A percentile compares a stretch with the other conserved stretches of the same genome.
Evolutionary conservation across 305 asterid genomes (phyloP).

Genomic region (Solanum hybrid): DNA sequence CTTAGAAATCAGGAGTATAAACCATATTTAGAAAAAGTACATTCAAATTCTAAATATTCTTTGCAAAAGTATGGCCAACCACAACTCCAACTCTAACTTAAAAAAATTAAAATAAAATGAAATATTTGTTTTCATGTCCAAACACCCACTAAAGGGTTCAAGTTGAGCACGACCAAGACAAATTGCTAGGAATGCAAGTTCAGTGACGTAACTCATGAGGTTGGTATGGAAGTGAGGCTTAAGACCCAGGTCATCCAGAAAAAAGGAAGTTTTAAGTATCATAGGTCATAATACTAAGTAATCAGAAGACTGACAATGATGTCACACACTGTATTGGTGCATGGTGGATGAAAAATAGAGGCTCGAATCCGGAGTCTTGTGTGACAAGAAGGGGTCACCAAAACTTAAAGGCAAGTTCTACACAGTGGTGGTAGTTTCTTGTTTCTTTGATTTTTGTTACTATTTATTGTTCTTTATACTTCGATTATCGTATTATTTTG

Average conservation of each 20-base stretch:
- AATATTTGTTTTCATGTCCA: not conserved
- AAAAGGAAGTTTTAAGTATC: not conserved
- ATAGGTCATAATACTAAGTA: not conserved
- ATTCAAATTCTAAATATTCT: not conserved
- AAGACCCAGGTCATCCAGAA: not conserved
- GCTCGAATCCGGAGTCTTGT: not conserved
- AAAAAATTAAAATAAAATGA: not conserved
- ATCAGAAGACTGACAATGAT: not conserved
- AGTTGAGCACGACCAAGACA: not conserved
- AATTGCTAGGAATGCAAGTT: not conserved
- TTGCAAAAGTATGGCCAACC: not conserved
- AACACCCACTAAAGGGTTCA: not conserved
- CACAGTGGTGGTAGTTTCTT: not conserved
- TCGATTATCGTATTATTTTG: not conserved
- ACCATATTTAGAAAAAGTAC: not conserved
- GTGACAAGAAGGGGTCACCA: not conserved
- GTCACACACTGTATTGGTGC: not conserved
- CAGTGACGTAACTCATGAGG: not conserved
- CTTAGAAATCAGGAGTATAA: not conserved
- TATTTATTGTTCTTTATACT: not conserved
- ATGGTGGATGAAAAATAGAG: not conserved
- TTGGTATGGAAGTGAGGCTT: not conserved
- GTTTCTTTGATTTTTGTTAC: not conserved
- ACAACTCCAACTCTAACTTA: not conserved
- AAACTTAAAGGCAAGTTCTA: not conserved